Conservation (phyloP, 371 early-diverging fungal genomes). For the Zopfochytrium polystomum region DNA sequence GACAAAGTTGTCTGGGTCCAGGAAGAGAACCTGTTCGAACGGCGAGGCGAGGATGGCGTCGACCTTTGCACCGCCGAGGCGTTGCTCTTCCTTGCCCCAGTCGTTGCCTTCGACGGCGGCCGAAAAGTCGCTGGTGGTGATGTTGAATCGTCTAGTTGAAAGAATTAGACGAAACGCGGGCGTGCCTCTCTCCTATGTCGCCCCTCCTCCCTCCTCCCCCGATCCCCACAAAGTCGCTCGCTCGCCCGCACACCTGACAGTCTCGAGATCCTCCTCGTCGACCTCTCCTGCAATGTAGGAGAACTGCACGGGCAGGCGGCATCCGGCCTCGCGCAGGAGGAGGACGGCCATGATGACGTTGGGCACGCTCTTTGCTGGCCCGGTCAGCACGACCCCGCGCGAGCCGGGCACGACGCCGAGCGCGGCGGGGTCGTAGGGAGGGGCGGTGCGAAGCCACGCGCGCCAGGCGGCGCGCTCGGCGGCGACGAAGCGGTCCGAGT, state of each 20-base stretch:
- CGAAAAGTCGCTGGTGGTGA: not conserved
- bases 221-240: too few species aligned
- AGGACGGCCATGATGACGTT: not conserved
- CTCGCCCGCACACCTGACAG: not conserved
- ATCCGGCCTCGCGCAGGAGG: not conserved
- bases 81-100: constrained; percentile 5
- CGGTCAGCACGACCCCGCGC: not conserved
- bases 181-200: too few species aligned
- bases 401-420: not conserved
- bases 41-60: constrained; percentile 48
- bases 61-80: constrained; percentile 38
- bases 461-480: not conserved
- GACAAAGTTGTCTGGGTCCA: constrained; percentile 57
- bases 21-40: constrained; percentile 51
- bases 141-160: too few species aligned
- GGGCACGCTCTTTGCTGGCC: not conserved
- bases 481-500: not conserved
- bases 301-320: not conserved
- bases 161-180: too few species aligned
- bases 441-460: not conserved
- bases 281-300: not conserved
- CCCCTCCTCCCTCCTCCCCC: too few species aligned
- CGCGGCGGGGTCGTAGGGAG: not conserved
- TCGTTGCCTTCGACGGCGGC: not conserved
- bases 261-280: not conserved